Base-by-base conservation (phyloP, 2,329 filamentous ascomycete species). In the Hysterium pulicare region DNA sequence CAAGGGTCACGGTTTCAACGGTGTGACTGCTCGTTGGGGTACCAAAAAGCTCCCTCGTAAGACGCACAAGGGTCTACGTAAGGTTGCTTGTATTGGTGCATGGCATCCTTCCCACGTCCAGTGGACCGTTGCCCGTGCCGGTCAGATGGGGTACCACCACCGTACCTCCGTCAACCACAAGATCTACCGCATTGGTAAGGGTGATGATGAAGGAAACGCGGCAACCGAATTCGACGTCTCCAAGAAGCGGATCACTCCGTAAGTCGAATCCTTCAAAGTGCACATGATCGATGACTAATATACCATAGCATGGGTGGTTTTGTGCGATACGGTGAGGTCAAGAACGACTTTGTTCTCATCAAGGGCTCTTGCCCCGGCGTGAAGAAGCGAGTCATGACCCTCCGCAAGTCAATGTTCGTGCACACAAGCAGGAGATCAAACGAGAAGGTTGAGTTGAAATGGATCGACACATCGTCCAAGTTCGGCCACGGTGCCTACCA, bases 121-220 rank as follows among this genome's bases (percentile, higher is more conserved):
- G 82, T 98, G 93, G 93, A 98, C 93, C 73, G 93, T 98, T 80
- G 93, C 91, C 72, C 93, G 93, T 87, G 93, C 93, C 58, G 93
- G 93, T 95, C 93, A 98, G 81, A 83, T 84, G 76, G 93, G 93
- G 82, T 98, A 98, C 86, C 93, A 98, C 76, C 93, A 98, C 81
- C 90, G 93, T 86, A 98, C 93, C 70, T 97, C 93, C 55, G 87
- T 93, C 81, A 98, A 98, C 87, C 93, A 98, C 89, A 98, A 98
- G 87, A 77, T 98, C 71, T 98, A 97, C 88, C 89, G 93, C 62
- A 87, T 98, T 63, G 93, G 91, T 71, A 94, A 93, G 84, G 91
- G 82, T 65, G 79, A 81, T 58, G 88, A 93, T 66, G 89, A 93
- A 71, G 84, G 84, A 73, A 96, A 90, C 77, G 93, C 89, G 64